Evolutionary conservation across 441 rosid species (phyloP).

Genomic region (Aleurites moluccanus): DNA sequence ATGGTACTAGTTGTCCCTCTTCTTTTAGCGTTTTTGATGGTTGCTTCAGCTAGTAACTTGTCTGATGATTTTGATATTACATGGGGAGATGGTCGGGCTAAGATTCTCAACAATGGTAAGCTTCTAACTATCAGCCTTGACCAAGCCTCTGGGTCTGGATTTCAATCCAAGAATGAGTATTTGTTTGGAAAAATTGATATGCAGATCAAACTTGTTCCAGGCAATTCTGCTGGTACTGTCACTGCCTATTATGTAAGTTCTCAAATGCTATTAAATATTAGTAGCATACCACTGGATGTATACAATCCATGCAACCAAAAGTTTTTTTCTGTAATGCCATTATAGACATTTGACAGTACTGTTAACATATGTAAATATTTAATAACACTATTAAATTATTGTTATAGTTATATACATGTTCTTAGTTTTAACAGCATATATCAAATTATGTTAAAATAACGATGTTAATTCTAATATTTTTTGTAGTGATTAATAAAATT

Average conservation of each 20-base stretch:
- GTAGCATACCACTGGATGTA: too few species aligned
- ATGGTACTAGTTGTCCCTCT: background rate
- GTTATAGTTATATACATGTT: too few species aligned
- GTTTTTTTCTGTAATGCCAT: too few species aligned
- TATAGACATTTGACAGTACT: too few species aligned
- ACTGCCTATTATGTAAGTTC: slow-evolving; percentile 21
- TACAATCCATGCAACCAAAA: too few species aligned
- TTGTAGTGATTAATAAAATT: too few species aligned
- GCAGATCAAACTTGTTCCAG: slow-evolving; percentile 27
- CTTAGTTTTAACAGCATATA: too few species aligned
- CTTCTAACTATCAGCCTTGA: slow-evolving; percentile 30
- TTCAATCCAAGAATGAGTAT: slow-evolving; percentile 28
- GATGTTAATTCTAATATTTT: too few species aligned
- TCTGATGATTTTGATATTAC: slow-evolving; percentile 16
- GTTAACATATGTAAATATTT: too few species aligned
- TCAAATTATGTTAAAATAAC: too few species aligned
- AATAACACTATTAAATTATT: too few species aligned
- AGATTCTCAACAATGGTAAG: slow-evolving; percentile 22
- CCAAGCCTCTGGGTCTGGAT: slow-evolving; percentile 31
- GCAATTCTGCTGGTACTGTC: slow-evolving; percentile 29
- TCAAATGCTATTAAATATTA: background rate
- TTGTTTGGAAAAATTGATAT: slow-evolving; percentile 25
- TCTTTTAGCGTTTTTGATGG: background rate
- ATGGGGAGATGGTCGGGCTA: slow-evolving; percentile 22
- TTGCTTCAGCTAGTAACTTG: slow-evolving; percentile 18